phyloP scores from a whole-genome alignment of 2,329 filamentous ascomycete species.

The Teratosphaeria gauchensis region DNA sequence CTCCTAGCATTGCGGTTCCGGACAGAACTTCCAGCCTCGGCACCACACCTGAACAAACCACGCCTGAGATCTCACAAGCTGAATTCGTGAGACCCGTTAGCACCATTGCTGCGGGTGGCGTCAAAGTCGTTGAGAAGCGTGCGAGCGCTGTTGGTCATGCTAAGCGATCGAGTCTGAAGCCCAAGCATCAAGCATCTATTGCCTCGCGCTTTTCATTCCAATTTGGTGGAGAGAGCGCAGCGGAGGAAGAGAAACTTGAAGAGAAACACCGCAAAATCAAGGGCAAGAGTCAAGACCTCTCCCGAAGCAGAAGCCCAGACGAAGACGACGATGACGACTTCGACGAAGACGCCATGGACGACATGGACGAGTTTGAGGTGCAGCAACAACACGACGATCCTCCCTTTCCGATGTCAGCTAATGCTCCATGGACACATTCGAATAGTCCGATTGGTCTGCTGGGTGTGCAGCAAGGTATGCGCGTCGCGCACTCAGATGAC shows the following conservation, averaged over 20 bases:
- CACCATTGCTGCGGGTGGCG: slow-evolving; percentile 5
- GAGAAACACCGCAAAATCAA: slow-evolving; percentile 47
- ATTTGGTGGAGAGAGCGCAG: slow-evolving; percentile 57
- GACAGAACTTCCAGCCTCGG: not conserved
- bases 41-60: slow-evolving; percentile 10
- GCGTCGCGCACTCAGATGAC: slow-evolving; percentile 28
- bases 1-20: not conserved
- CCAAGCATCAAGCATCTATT: slow-evolving; percentile 48
- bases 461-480: slow-evolving; percentile 1
- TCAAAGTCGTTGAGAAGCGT: slow-evolving; percentile 21
- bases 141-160: slow-evolving; percentile 21
- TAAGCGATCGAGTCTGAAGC: slow-evolving; percentile 15
- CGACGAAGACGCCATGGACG: slow-evolving; percentile 34
- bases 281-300: not conserved
- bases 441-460: not conserved
- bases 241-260: slow-evolving; percentile 59
- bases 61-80: slow-evolving; percentile 12
- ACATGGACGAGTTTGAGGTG: slow-evolving; percentile 38
- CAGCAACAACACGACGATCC: slow-evolving; percentile 7
- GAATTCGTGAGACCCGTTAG: not conserved
- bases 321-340: slow-evolving; percentile 29
- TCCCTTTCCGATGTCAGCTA: not conserved
- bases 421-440: not conserved
- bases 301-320: not conserved
- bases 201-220: slow-evolving; percentile 77